Percentiles rank a stretch among this genome's conserved stretches.
Evolutionary conservation across 345 rosid species (phyloP).

Genomic region (Trapa incisa): DNA sequence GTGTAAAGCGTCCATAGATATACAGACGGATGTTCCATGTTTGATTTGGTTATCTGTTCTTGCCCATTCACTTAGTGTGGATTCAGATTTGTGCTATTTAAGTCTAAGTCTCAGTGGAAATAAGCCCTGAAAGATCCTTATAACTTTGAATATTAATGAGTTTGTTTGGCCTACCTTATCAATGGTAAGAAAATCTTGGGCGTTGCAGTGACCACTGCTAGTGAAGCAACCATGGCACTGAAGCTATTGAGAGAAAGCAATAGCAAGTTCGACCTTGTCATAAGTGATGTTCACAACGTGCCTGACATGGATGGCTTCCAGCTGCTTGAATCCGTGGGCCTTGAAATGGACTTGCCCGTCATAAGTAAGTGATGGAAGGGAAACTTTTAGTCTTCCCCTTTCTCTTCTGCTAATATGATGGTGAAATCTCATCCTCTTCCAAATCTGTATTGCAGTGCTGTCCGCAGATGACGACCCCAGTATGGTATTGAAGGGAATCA

Average conservation of each 20-base stretch:
- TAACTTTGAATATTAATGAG: background rate
- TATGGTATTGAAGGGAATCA: conserved; percentile 81
- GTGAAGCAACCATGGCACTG: conserved; percentile 19
- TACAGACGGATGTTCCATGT: background rate
- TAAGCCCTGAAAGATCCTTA: background rate
- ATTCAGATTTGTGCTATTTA: background rate
- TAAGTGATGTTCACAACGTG: conserved; percentile 37
- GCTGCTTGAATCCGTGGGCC: conserved; percentile 41
- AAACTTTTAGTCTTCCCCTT: background rate
- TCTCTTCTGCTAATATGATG: background rate
- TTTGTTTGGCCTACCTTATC: background rate
- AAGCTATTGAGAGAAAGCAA: conserved; percentile 29
- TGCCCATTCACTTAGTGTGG: background rate
- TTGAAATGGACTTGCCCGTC: conserved; percentile 46
- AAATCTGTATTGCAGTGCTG: conserved; percentile 42
- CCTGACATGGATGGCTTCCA: conserved; percentile 47
- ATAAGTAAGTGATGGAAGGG: conserved; percentile 24
- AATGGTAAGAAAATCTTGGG: background rate
- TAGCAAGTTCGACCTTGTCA: conserved; percentile 27
- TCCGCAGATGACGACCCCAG: conserved; percentile 71
- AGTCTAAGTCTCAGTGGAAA: background rate
- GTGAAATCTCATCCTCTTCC: conserved; percentile 1
- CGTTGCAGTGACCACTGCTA: conserved; percentile 27
- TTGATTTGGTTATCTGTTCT: background rate
- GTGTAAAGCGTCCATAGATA: too few relatives aligned